Base-by-base conservation (phyloP, 225 moss, liverwort and hornwort species). In the Antitrichia curtipendula region DNA sequence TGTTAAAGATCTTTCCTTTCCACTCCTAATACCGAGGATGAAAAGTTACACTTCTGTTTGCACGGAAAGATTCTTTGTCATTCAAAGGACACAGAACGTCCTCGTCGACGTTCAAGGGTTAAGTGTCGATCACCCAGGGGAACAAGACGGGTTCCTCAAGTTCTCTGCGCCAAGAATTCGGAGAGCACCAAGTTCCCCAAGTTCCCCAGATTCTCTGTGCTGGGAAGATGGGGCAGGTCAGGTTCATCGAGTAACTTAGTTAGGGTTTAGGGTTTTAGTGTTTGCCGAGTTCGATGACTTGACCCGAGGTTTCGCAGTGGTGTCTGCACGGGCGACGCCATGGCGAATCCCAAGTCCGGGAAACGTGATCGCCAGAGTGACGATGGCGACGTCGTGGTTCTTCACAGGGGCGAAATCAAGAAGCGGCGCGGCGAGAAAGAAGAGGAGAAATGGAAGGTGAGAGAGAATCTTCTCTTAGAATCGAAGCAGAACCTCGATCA, bases 361-460 rank as follows among this genome's bases (percentile, higher is more conserved):
- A 91, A 91, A 71, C 89, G 81, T 69, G 57, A 81, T 82, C 70
- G 56, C 32, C 66, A 52, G 7, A 8, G 13, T 61, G 81, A 43
- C 6, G 84, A 68, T 27, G 91, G 71, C 18, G 80, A 19, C 9
- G 53, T 52, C 41, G 80, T 75, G 16, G 87, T 84, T 65, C 79
- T 82, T 70, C 85, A 78, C 75, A 43, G 82, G 65, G 85, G 87
- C 23, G 86, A 86, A 75, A 24, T 88, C 64, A 89, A 90, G 81
- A 92, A 86, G 84, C 86, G 57, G 77, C 88, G 81, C 41, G 92
- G 57, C 16, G 84, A 86, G 57, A 88, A 88, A 14, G 92, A 90
- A 64, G 90, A 86, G 92, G 86, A 88, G 23, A 88, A 86, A 64
- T 92, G 90, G 90, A 90, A 90, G 90, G 92, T 90, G 53, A 66